Base-by-base conservation (phyloP, 2,329 filamentous ascomycete species). In the Fusarium nanum region DNA sequence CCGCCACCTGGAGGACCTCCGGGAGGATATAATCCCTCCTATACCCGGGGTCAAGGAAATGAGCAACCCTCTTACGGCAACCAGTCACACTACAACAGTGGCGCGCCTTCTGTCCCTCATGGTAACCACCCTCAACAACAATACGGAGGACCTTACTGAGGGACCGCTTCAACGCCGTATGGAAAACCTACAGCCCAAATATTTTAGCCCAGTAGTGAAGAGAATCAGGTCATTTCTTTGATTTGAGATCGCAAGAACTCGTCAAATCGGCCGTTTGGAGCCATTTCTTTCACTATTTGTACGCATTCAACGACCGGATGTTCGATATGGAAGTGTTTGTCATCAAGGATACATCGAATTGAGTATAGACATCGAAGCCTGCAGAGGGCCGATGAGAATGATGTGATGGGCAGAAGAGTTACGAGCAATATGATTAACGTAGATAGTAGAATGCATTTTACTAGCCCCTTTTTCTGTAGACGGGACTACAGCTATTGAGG, bases 61-160 rank as follows among this genome's bases (percentile, higher is more conserved):
- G 73, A 78, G 53, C 73, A 74, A 32, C 34, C 32, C 18, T 67
- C 77, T 14, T 78, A 79, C 42, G 75, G 76, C 32, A 66, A 70
- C 32, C 73, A 75, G 44, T 72, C 74, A 44, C 68, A 75, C 8
- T 76, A 78, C 37, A 71, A 73, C 18, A 68, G 73, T 22, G 71
- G 70, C 20, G 69, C 76, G 30, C 73, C 73, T 27, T 71, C 75
- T 28, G 69, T 76, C 22, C 76, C 78, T 27, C 74, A 75, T 30
- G 78, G 78, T 70, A 78, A 75, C 30, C 81, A 81, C 57, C 77
- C 74, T 22, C 67, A 73, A 55, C 67, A 73, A 48, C 73, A 75
- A 50, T 74, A 76, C 42, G 70, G 68, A 34, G 66, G 70, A 42
- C 67, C 64, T 27, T 76, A 76, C 63, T 76, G 64, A 76, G 56